Base-by-base conservation (phyloP, 2,329 filamentous ascomycete genomes). In the Penicillium capsulatum region DNA sequence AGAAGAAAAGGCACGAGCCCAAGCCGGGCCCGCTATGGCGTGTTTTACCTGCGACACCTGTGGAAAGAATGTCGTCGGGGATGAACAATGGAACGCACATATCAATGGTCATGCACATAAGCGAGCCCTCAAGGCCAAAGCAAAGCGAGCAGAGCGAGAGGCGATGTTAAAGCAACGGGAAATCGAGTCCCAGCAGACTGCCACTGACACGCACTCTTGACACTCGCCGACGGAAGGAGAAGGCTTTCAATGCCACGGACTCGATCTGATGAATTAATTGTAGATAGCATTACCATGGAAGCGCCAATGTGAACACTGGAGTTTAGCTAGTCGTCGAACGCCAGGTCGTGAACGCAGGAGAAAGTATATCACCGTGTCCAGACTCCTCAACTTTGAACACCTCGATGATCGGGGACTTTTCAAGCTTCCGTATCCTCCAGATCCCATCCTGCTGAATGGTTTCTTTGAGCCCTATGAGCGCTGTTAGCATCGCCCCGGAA, bases 281-380 rank as follows among this genome's bases (percentile, higher is more conserved):
- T n/a, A n/a, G n/a, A n/a, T n/a, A n/a, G n/a, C n/a, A n/a, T n/a
- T n/a, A n/a, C n/a, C n/a, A n/a, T n/a, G n/a, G n/a, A n/a, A n/a
- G n/a, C n/a, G n/a, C n/a, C n/a, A n/a, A n/a, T n/a, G n/a, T n/a
- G n/a, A n/a, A n/a, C n/a, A n/a, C n/a, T n/a, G 19, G 19, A 37
- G 17, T 22, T 27, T 9, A 38, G 22, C n/a, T 15, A 35, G 32
- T 28, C 15, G 34, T 34, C 10, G 50, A 47, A 34, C 79, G 67
- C 84, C 87, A 94, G 46, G 82, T 76, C 55, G 85, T 75, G 58
- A 95, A 95, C 10, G 85, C 79, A 15, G 82, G 76, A 2, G 84
- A 86, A 28, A 95, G 68, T 34, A 95, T 87, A 16, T 77, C 73
- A 0, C 87, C 88, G 47, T 86, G 80, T 0, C 87, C 87, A 1